Percentiles rank a stretch among this genome's conserved stretches.
These are phyloP conservation scores for Dictyostelium intermedium DNA, from an alignment of 78 protist species.

Conservation along the genomic window DNA sequence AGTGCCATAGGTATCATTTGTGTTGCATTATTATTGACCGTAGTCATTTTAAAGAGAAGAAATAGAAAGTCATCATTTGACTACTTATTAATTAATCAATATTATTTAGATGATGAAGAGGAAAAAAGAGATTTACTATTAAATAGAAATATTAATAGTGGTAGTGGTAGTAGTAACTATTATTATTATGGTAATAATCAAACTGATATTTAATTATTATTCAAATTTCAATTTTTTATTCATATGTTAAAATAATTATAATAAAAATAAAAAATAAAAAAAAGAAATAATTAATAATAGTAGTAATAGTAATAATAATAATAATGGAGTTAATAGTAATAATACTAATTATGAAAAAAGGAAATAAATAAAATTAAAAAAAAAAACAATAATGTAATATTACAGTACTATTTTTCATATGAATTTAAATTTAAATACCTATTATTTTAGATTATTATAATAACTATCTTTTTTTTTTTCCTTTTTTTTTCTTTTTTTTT, in stretches of 20 bases:
- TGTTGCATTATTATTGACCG: background rate
- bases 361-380: too few relatives aligned
- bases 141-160: background rate
- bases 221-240: background rate
- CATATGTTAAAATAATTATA: background rate
- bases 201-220: background rate
- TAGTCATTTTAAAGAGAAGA: background rate
- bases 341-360: too few relatives aligned
- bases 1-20: background rate
- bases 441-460: background rate
- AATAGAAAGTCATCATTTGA: background rate
- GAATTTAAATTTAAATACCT: background rate
- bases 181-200: background rate
- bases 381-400: background rate
- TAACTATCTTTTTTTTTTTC: background rate
- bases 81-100: background rate
- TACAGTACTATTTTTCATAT: background rate
- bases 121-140: background rate
- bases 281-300: background rate
- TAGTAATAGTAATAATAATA: too few relatives aligned
- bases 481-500: background rate
- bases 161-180: background rate
- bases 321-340: too few relatives aligned
- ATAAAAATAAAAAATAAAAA: background rate
- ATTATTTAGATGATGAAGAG: conserved; percentile 1